Percentiles rank a stretch among this genome's conserved stretches.
These are phyloP conservation scores for Polychytrium aggregatum DNA, from an alignment of 192 early-diverging fungal species.

Conservation along the genomic window DNA sequence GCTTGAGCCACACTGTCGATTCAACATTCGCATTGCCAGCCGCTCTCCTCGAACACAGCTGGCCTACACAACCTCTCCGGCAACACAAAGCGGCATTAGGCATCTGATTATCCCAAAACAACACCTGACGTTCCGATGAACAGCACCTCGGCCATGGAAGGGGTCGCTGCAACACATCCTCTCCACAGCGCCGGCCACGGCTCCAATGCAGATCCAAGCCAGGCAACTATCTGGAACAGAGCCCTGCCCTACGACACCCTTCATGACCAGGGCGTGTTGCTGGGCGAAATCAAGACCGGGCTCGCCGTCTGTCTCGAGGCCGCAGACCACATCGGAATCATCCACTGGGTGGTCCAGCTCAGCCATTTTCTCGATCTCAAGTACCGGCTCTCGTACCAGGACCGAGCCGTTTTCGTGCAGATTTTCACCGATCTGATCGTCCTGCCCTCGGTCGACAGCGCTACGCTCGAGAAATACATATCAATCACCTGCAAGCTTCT, in stretches of 20 bases:
- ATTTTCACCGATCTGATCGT: slow-evolving; percentile 55
- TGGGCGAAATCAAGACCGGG: slow-evolving; percentile 36
- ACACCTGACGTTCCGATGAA: no score
- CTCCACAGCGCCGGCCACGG: no score
- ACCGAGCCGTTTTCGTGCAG: slow-evolving; percentile 41
- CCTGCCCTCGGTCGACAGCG: slow-evolving; percentile 54
- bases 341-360: slow-evolving; percentile 48
- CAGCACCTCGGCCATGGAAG: no score
- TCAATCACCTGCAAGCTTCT: slow-evolving; percentile 48
- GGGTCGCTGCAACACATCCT: no score
- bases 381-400: slow-evolving; percentile 40
- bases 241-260: slow-evolving; percentile 8
- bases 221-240: not conserved
- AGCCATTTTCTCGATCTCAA: slow-evolving; percentile 56
- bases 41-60: no score
- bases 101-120: no score
- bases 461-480: slow-evolving; percentile 53
- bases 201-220: no score
- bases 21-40: no score
- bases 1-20: no score
- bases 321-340: slow-evolving; percentile 42
- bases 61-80: no score
- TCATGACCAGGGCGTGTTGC: slow-evolving; percentile 8
- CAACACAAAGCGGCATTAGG: no score
- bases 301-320: slow-evolving; percentile 31